phyloP scores from a whole-genome alignment of 305 asterid genomes.

The Lippia alba region DNA sequence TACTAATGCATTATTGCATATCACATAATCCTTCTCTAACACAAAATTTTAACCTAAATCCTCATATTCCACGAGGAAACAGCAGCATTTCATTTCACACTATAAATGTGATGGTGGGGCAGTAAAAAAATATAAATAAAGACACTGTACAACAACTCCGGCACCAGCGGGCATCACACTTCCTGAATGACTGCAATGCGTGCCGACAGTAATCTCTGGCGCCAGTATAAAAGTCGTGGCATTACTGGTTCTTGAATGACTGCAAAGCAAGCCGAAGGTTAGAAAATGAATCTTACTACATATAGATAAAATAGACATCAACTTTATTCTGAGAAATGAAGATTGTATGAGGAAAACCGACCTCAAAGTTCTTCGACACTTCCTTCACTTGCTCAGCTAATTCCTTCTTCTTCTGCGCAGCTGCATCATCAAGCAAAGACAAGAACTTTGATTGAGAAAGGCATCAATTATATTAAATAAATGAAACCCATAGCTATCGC shows the following conservation, averaged over 20 bases:
- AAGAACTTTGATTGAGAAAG: constrained; percentile 5
- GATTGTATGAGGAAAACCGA: constrained; percentile 30
- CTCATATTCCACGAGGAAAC: not conserved
- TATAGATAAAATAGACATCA: not conserved
- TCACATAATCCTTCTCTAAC: not conserved
- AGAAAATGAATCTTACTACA: not conserved
- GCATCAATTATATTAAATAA: not conserved
- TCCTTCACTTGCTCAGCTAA: constrained; percentile 73
- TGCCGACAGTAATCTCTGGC: not conserved
- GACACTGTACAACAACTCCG: constrained; percentile 21
- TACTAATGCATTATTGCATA: not conserved
- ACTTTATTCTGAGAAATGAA: not conserved
- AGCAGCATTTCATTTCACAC: constrained; percentile 9
- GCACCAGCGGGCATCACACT: constrained; percentile 36
- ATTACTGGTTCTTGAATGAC: constrained; percentile 61
- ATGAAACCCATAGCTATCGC: constrained; percentile 22
- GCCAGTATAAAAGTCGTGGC: constrained; percentile 11
- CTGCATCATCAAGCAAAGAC: constrained; percentile 45
- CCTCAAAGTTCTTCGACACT: constrained; percentile 54
- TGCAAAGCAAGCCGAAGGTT: constrained; percentile 39
- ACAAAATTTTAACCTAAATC: constrained; percentile 21
- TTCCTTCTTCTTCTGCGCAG: constrained; percentile 70
- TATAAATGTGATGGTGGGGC: not conserved
- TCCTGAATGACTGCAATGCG: constrained; percentile 63
- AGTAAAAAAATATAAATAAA: constrained; percentile 1